These are phyloP conservation scores for Candida loeiensis DNA, from an alignment of 805 yeast genomes.

Conservation along the genomic window DNA sequence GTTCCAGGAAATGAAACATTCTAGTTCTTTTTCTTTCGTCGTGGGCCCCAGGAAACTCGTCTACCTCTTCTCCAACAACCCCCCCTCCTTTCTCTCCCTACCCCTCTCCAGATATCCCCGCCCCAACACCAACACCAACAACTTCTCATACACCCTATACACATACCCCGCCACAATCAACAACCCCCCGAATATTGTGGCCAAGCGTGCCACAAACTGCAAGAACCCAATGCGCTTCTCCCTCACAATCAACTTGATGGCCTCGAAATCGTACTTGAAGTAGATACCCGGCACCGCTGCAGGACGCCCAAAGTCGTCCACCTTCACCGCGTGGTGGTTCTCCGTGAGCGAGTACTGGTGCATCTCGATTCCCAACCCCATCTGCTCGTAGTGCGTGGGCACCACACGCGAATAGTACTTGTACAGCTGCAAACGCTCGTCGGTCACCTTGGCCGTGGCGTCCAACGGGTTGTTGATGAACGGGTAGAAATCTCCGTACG, in stretches of 20 bases:
- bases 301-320: conserved; percentile 18
- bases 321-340: conserved; percentile 29
- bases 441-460: conserved; percentile 57
- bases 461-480: conserved; percentile 86
- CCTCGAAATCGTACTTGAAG: conserved; percentile 85
- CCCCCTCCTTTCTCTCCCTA: conserved; percentile 42
- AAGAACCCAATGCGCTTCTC: conserved; percentile 75
- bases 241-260: conserved; percentile 63
- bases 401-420: conserved; percentile 75
- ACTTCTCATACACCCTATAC: conserved; percentile 53
- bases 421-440: conserved; percentile 47
- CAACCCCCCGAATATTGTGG: conserved; percentile 81
- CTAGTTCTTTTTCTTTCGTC: background rate
- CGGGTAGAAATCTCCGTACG: conserved; percentile 90
- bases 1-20: too few relatives aligned
- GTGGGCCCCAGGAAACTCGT: background rate
- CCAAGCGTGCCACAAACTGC: conserved; percentile 72
- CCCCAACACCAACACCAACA: conserved; percentile 54
- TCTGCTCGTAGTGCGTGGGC: conserved; percentile 70
- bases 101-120: conserved; percentile 50
- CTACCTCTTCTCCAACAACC: conserved; percentile 3
- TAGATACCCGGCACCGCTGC: conserved; percentile 69
- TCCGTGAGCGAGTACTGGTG: conserved; percentile 79
- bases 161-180: conserved; percentile 66
- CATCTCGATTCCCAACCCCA: conserved; percentile 74